Evolutionary conservation across 306 rosid genomes (phyloP).

Genomic region (Quercus engelmannii): DNA sequence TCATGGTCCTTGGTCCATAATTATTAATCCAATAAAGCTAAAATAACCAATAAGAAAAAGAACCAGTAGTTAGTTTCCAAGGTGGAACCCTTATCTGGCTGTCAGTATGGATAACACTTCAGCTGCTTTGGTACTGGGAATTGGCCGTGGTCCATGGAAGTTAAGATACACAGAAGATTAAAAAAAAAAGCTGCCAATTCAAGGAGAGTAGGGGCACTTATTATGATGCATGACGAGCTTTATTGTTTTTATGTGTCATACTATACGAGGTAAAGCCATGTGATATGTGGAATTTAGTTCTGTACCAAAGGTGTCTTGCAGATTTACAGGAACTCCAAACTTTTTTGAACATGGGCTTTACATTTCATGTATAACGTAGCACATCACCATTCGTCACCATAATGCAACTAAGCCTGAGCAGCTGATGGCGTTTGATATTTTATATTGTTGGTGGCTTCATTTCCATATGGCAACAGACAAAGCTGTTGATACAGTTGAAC

Average conservation of each 20-base stretch:
- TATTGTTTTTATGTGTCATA: background rate
- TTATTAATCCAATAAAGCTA: too few species aligned
- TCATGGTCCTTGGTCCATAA: too few species aligned
- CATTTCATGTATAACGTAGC: background rate
- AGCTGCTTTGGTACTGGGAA: background rate
- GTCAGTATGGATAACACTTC: background rate
- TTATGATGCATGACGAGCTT: background rate
- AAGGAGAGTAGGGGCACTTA: background rate
- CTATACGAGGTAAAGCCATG: too few species aligned
- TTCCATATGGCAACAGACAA: background rate
- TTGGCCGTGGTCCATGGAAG: background rate
- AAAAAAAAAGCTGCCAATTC: background rate
- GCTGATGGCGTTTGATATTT: background rate
- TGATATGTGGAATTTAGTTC: background rate
- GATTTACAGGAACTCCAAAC: background rate
- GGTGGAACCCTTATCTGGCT: background rate
- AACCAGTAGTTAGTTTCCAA: background rate
- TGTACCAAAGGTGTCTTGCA: background rate
- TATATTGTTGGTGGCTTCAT: background rate
- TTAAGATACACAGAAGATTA: background rate
- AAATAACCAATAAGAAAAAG: too few species aligned
- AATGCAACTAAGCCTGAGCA: background rate
- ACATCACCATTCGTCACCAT: background rate
- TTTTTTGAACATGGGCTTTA: background rate
- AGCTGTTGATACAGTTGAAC: background rate